A percentile compares a stretch with the other conserved stretches of the same genome.
phyloP scores from a whole-genome alignment of 1,284 basidiomycete species.

The Ustilago tritici region DNA sequence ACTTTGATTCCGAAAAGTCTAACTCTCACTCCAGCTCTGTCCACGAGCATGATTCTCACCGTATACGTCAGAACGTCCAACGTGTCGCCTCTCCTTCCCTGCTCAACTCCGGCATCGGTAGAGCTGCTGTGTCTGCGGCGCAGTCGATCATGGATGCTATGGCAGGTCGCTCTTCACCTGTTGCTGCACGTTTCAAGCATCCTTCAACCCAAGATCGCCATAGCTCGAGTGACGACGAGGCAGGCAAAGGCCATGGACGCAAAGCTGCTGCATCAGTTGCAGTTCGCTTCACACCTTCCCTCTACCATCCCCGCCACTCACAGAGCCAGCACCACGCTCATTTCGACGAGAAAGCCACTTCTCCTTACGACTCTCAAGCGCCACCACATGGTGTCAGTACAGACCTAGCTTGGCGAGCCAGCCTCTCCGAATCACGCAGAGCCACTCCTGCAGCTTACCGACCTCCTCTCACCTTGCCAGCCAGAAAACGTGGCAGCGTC shows the following conservation, averaged over 20 bases:
- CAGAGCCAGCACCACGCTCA: constrained; percentile 21
- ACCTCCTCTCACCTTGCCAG: constrained; percentile 35
- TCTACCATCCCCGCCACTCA: constrained; percentile 24
- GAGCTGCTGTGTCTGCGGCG: constrained; percentile 54
- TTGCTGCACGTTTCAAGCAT: constrained; percentile 21
- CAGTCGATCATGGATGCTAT: constrained; percentile 61
- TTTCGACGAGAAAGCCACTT: constrained; percentile 16
- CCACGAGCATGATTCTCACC: constrained; percentile 31
- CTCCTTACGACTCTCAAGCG: constrained; percentile 22
- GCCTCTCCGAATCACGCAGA: constrained; percentile 44
- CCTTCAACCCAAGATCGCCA: constrained; percentile 21
- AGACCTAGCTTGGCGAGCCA: constrained; percentile 32
- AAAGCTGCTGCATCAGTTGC: constrained; percentile 33
- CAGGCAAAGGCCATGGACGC: constrained; percentile 57
- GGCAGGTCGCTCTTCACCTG: constrained; percentile 54
- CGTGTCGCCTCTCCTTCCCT: constrained; percentile 41
- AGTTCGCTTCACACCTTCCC: constrained; percentile 51
- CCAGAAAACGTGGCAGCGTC: constrained; percentile 29
- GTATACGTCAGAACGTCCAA: constrained; percentile 17
- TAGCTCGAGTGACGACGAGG: constrained; percentile 56
- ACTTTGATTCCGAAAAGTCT: constrained; percentile 20
- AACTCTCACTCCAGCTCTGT: constrained; percentile 28
- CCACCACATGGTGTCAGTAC: constrained; percentile 22
- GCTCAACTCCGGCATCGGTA: constrained; percentile 47
- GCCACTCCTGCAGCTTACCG: constrained; percentile 56